Evolutionary conservation across 495 filamentous ascomycete genomes (phyloP), one percentile per base, ranked within the genome.

Genomic region (Neurospora discreta): DNA sequence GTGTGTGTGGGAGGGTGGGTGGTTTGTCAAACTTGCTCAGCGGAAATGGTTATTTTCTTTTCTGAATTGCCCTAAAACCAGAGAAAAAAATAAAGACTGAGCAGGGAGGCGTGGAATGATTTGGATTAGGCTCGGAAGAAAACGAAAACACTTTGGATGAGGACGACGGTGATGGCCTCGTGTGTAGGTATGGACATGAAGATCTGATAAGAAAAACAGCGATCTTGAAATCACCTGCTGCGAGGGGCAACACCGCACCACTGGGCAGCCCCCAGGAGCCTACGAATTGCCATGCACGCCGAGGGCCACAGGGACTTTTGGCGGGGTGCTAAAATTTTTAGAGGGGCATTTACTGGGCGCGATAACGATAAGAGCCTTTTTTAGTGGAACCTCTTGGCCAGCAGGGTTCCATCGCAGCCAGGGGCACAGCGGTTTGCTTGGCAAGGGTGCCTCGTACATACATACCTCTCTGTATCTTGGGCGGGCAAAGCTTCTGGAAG

Each of bases 301-400:
- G 4, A 38, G 38, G 38, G 11, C 46, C 20, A 20, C 46, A 15
- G 36, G 16, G 16, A 33, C 42, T 67, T 36, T 30, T 5, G 33
- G 71, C 26, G 70, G 70, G 60, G 44, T 58, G 44, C 16, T 38
- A 73, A 73, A 75, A 75, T 36, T 71, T 44, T 73, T 58, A 39
- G 71, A 68, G 73, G 73, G 72, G 72, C 67, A 74, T n/a, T 38
- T 41, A 36, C 39, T 39, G 1, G 52, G 52, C 15, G 15, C 44
- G 69, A 70, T 74, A 68, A 52, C 67, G 73, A 72, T 69, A 72
- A 72, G 73, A 69, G 70, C 69, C 52, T 40, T 42, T 69, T 69
- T 69, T 69, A 10, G 33, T 38, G 68, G 68, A 40, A 2, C 68
- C 11, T 43, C 68, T 38, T 69, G 33, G 33, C 39, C 36, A 38